Base-by-base conservation (phyloP, 352 stramenopile species). In the Elongisporangium undulatum region DNA sequence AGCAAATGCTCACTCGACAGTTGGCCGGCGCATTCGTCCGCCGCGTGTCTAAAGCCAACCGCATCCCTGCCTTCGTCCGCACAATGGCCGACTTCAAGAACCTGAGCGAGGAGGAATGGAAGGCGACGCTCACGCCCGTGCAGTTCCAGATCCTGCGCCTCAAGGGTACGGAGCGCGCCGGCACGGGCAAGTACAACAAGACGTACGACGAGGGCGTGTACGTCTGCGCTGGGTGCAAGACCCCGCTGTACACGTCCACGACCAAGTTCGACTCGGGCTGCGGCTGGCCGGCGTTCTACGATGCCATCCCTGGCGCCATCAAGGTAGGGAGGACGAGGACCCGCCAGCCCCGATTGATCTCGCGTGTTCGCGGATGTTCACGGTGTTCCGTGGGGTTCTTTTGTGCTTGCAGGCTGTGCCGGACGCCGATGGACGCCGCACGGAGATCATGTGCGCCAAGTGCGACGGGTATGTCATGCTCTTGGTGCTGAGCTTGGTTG, bases 261-360 rank as follows among this genome's bases (percentile, higher is more conserved):
- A 89, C 82, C 63, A 97, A 97, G 71, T 97, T 97, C 50, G 85
- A 97, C 67, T 96, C 86, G 41, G 88, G 88, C 53, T 96, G 88
- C 60, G 89, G 89, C 64, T 97, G 89, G 89, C 89, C 89, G 0
- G 87, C 88, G 17, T 97, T 97, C 73, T 94, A 94, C 58, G 87
- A 97, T 60, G 85, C 85, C 26, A 92, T 96, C 69, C 88, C 88
- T 1, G 85, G 86, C 51, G 83, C 86, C 17, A 93, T 97, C 65
- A 91, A 93, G 74, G 79, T 85, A 38, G 12, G 64, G 23, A 9
- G 13, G 29, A n/a, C n/a, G n/a, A n/a, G 29, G 13, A 41, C 29
- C 29, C 13, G 29, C 1, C 29, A 1, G 29, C 29, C 8, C 9
- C 13, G 5, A 41, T 17, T 52, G 20, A 38, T 26, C 38, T 29